Evolutionary conservation across 2,329 filamentous ascomycete genomes (phyloP).

Genomic region (Pseudogymnoascus sp.): DNA sequence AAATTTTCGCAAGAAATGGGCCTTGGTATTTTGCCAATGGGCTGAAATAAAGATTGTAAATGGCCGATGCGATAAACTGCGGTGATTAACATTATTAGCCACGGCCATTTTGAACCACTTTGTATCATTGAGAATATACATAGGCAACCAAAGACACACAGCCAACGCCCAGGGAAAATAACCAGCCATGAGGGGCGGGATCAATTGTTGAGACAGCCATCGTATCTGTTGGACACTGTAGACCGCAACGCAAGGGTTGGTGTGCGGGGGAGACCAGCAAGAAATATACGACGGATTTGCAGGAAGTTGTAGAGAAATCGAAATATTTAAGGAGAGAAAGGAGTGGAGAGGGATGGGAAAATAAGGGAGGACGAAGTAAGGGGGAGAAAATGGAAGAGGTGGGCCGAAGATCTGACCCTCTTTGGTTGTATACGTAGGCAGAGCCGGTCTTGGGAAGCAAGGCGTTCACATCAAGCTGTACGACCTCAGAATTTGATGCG

Average conservation of each 20-base stretch:
- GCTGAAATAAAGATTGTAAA: constrained; percentile 1
- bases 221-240: no score
- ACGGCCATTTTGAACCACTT: not conserved
- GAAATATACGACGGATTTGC: not conserved
- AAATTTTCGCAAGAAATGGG: not conserved
- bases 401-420: not conserved
- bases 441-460: not conserved
- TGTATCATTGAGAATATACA: not conserved
- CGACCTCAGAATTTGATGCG: not conserved
- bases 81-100: not conserved
- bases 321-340: not conserved
- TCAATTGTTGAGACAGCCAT: not conserved
- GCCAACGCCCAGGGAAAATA: not conserved
- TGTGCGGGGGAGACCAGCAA: not conserved
- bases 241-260: not conserved
- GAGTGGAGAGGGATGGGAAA: not conserved
- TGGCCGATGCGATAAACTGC: not conserved
- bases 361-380: not conserved
- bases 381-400: not conserved
- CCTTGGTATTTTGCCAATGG: not conserved
- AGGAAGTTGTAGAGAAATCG: not conserved
- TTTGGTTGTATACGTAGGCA: not conserved
- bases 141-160: not conserved
- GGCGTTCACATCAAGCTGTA: not conserved
- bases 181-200: not conserved